A percentile compares a stretch with the other conserved stretches of the same genome.
phyloP scores from a whole-genome alignment of 2,329 filamentous ascomycete genomes.

The Bipolaris sorokiniana region DNA sequence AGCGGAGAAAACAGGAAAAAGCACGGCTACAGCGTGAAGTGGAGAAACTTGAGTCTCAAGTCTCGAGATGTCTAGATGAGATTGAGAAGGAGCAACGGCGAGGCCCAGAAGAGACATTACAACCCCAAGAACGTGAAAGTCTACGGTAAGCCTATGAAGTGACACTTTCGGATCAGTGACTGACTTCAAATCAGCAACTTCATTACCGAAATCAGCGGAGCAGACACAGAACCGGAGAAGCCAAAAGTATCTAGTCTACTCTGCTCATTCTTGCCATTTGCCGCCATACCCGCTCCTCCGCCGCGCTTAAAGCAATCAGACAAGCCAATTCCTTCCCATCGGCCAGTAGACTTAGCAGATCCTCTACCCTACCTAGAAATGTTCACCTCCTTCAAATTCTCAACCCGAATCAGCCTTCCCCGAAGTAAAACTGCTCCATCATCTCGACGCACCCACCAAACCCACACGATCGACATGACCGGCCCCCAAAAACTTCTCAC shows the following conservation, averaged over 20 bases:
- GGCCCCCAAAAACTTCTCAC: conserved; percentile 62
- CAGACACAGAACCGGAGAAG: conserved; percentile 26
- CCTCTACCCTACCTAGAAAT: conserved; percentile 72
- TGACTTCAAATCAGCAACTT: conserved; percentile 31
- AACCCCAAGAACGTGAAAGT: conserved; percentile 29
- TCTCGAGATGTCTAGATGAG: conserved; percentile 37
- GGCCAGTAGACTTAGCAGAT: conserved; percentile 66
- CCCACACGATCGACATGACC: conserved; percentile 62
- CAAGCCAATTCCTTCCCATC: conserved; percentile 65
- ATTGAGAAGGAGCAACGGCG: conserved; percentile 36
- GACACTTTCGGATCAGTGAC: neutral
- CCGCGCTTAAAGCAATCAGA: conserved; percentile 34
- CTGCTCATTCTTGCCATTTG: conserved; percentile 51
- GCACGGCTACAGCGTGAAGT: conserved; percentile 37
- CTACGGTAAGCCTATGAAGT: conserved; percentile 26
- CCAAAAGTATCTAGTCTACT: conserved; percentile 42
- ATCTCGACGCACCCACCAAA: conserved; percentile 29
- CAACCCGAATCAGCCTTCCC: conserved; percentile 56
- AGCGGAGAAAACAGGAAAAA: conserved; percentile 41
- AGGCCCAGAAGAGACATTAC: conserved; percentile 16
- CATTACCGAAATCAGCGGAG: conserved; percentile 29
- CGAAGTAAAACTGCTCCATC: conserved; percentile 16
- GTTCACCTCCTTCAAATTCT: conserved; percentile 71
- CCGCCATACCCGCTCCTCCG: conserved; percentile 28
- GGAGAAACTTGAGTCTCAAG: conserved; percentile 40